Evolutionary conservation across 441 rosid species (phyloP).

Genomic region (Rhodomyrtus psidioides): DNA sequence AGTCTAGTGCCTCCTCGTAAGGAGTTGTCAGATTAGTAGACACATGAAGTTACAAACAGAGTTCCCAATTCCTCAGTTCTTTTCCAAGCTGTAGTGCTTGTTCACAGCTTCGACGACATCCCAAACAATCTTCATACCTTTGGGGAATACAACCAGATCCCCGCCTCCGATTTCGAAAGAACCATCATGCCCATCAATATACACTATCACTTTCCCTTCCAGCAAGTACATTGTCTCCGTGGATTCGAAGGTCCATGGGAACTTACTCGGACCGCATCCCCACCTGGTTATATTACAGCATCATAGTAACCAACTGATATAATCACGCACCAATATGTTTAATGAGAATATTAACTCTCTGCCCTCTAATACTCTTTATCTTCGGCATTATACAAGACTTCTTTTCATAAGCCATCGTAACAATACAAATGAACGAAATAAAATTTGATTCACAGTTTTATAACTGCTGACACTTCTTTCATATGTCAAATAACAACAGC

Average conservation of each 20-base stretch:
- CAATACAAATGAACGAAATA: not conserved
- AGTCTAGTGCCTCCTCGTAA: not conserved
- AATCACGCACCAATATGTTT: not conserved
- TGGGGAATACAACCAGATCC: constrained; percentile 53
- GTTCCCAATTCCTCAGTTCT: not conserved
- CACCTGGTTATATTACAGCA: constrained; percentile 20
- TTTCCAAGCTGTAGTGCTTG: constrained; percentile 46
- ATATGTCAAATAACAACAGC: not conserved
- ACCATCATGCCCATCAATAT: constrained; percentile 33
- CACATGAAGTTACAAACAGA: not conserved
- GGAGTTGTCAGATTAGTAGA: not conserved
- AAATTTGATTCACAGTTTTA: not conserved
- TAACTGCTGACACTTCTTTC: not conserved
- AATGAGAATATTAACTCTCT: not conserved
- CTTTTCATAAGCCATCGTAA: not conserved
- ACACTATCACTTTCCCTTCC: constrained; percentile 45
- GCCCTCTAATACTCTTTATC: not conserved
- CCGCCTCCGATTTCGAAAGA: constrained; percentile 46
- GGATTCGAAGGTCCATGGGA: constrained; percentile 46
- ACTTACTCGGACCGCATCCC: constrained; percentile 35
- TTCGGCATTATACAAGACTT: not conserved
- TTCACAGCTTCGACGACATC: constrained; percentile 39
- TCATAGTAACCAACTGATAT: not conserved
- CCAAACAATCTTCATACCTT: constrained; percentile 61
- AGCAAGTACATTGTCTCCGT: constrained; percentile 52